These are phyloP conservation scores for Polytrichum formosum DNA, from an alignment of 225 moss, liverwort and hornwort genomes.

Conservation along the genomic window DNA sequence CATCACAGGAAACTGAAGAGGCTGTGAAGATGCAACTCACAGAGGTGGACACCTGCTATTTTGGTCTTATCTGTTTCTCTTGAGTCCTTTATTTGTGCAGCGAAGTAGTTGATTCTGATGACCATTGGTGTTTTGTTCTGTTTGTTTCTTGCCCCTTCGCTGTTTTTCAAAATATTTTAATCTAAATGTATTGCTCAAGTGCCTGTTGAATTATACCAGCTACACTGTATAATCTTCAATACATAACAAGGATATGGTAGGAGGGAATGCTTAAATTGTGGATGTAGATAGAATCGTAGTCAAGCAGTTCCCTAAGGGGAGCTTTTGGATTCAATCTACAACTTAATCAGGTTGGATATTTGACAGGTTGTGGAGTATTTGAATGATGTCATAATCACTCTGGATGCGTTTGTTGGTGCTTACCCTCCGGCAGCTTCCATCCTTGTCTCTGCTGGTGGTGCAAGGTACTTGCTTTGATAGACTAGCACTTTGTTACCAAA, in stretches of 20 bases:
- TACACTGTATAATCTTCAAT: too few relatives aligned
- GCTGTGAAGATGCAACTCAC: slow-evolving; percentile 35
- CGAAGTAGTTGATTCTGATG: background rate
- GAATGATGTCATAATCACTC: slow-evolving; percentile 77
- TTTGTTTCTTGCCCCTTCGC: background rate
- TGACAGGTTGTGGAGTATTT: slow-evolving; percentile 85
- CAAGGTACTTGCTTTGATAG: slow-evolving; percentile 37
- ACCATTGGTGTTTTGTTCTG: background rate
- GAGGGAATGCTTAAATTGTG: background rate
- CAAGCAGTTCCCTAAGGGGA: background rate
- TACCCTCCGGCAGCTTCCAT: slow-evolving; percentile 77
- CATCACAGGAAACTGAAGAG: slow-evolving; percentile 28
- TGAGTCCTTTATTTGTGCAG: too few relatives aligned
- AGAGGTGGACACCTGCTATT: slow-evolving; percentile 33
- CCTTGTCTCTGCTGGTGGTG: slow-evolving; percentile 65
- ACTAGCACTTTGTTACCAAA: background rate
- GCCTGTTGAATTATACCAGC: too few relatives aligned
- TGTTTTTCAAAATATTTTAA: too few relatives aligned
- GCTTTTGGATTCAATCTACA: background rate
- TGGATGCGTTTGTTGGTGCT: slow-evolving; percentile 77
- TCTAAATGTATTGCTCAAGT: too few relatives aligned
- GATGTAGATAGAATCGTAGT: background rate
- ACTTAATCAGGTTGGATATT: slow-evolving; percentile 2
- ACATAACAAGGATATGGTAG: too few relatives aligned
- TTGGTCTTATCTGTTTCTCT: too few relatives aligned